A percentile compares a stretch with the other conserved stretches of the same genome.
These are phyloP conservation scores for Entomortierella beljakovae DNA, from an alignment of 192 early-diverging fungal genomes.

Conservation along the genomic window DNA sequence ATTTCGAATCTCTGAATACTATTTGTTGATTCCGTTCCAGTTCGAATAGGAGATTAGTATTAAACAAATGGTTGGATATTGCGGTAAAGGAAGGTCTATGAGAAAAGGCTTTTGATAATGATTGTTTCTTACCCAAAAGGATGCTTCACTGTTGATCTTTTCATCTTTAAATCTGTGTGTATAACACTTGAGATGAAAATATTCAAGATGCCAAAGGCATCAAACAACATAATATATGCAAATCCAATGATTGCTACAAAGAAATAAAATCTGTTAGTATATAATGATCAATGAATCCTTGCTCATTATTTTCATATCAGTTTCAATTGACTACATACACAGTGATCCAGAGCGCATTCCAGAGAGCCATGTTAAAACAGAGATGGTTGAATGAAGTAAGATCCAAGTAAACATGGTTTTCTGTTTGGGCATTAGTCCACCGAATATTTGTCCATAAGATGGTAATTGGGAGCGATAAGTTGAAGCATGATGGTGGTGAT, in stretches of 20 bases:
- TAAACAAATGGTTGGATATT: too few relatives aligned
- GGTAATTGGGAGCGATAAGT: slow-evolving; percentile 56
- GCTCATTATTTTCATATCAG: neutral
- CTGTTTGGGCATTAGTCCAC: slow-evolving; percentile 55
- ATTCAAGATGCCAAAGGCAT: slow-evolving; percentile 68
- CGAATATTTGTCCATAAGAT: slow-evolving; percentile 54
- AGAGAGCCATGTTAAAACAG: slow-evolving; percentile 56
- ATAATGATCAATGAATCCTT: neutral
- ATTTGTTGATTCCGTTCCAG: too few relatives aligned
- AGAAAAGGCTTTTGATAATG: neutral
- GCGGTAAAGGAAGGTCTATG: too few relatives aligned
- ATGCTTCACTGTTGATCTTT: slow-evolving; percentile 60
- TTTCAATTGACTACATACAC: slow-evolving; percentile 38
- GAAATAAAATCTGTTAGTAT: neutral
- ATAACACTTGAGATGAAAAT: slow-evolving; percentile 65
- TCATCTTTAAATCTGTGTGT: slow-evolving; percentile 50
- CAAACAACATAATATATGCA: slow-evolving; percentile 65
- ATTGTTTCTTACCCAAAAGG: slow-evolving; percentile 62
- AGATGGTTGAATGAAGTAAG: slow-evolving; percentile 54
- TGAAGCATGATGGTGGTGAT: slow-evolving; percentile 23
- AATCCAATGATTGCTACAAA: slow-evolving; percentile 59
- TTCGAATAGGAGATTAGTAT: too few relatives aligned
- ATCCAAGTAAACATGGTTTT: slow-evolving; percentile 69
- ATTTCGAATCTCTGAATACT: slow-evolving; percentile 67
- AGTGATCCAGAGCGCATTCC: slow-evolving; percentile 59